Evolutionary conservation across 2,329 filamentous ascomycete species (phyloP), one percentile per base, ranked within the genome.

Genomic region (Zymoseptoria ardabiliae): DNA sequence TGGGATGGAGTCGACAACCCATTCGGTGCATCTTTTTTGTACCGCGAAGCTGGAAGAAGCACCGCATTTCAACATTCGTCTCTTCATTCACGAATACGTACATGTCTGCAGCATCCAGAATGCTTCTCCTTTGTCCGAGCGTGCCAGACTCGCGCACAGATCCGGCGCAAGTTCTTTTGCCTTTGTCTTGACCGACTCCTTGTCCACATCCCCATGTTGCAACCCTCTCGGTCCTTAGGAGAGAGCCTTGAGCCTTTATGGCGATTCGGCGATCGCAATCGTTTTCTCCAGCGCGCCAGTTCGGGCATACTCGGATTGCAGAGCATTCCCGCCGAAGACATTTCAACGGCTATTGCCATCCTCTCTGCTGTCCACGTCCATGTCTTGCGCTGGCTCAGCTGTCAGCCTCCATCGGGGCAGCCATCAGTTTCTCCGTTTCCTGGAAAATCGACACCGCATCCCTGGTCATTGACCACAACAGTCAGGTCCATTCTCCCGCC

Each of bases 21-120:
- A n/a, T n/a, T n/a, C n/a, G n/a, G n/a, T n/a, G n/a, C n/a, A n/a
- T n/a, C n/a, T n/a, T n/a, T 79, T 97, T 87, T 0, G 94, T 95
- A 23, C 94, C 94, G 75, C 90, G 96, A 59, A 99, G 82, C 68
- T 89, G 88, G 72, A 99, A 83, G 66, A 99, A 89, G 73, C 99
- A 94, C 57, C 97, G 91, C 62, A 97, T 80, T 73, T 92, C 97
- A 70, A 89, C 90, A 50, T 91, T 87, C 30, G 90, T 85, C 79
- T 89, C 96, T 23, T 94, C 93, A 74, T 89, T 88, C 64, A 99
- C 91, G 58, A 94, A 94, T 65, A 87, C 89, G 74, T 99, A 94
- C 77, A 96, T 96, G 77, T 99, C 94, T 61, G 84, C 85, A 53
- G 99, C 77, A 22, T 25, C 1, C 23, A 25, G 23, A 7, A 25